Evolutionary conservation across 2,329 filamentous ascomycete genomes (phyloP), one percentile per base, ranked within the genome.

Genomic region (Harringtonia aguacate): DNA sequence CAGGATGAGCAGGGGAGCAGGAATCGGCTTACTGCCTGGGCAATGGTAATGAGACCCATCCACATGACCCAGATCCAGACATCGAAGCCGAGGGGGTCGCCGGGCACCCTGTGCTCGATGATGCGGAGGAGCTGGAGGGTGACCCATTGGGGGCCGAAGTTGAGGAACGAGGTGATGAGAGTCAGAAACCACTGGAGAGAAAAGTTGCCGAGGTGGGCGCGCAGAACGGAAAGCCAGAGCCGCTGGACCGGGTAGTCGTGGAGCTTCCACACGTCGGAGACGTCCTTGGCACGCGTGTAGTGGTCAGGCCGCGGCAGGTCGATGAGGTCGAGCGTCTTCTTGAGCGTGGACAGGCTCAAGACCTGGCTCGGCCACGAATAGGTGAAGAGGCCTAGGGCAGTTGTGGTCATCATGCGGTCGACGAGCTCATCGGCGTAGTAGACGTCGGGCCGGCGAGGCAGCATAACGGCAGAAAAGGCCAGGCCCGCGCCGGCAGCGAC

Each of bases 61-160:
- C 69, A 74, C 22, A 80, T 55, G 2, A 87, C 81, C 68, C 84
- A 81, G n/a, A 75, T 58, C 78, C 81, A 86, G 1, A 79, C 72
- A 30, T 75, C 68, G 1, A 69, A 54, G 3, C 69, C 65, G 10
- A 75, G 63, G 17, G 63, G 55, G 17, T 68, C 59, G 1, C 69
- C 71, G 1, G 56, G 55, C 5, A 63, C 59, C 13, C 74, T 68
- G 14, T 56, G 58, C 58, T 90, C 84, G 9, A 90, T 67, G 2
- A 75, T 68, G 29, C 68, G 68, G 18, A 90, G 69, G 13, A 90
- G 72, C 38, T 75, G 72, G 46, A 81, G 68, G 50, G 86, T 76
- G 24, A 79, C 73, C 58, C 81, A 76, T 54, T 86, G 85, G 0
- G 85, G 85, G 0, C 76, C 72, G 46, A 88, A 79, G 44, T 77